These are phyloP conservation scores for Serendipita sp. DNA, from an alignment of 1,284 basidiomycete genomes.

Conservation along the genomic window DNA sequence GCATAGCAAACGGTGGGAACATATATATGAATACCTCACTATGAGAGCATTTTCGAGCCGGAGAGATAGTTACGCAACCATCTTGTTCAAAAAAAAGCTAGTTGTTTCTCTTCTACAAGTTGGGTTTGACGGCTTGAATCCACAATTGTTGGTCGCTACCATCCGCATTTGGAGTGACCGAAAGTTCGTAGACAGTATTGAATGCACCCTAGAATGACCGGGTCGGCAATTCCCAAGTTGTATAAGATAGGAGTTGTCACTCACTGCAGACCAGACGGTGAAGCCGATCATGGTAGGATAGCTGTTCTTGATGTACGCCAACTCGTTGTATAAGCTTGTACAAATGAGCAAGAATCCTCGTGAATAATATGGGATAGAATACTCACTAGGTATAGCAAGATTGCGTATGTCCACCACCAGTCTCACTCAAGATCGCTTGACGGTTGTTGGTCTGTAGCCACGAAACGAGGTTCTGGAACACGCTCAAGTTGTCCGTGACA, in stretches of 20 bases:
- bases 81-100: too few species aligned
- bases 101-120: not conserved
- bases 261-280: slow-evolving; percentile 5
- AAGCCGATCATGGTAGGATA: slow-evolving; percentile 8
- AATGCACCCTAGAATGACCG: slow-evolving; percentile 21
- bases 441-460: slow-evolving; percentile 33
- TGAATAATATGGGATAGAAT: not conserved
- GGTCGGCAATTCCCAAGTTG: not conserved
- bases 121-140: slow-evolving; percentile 6
- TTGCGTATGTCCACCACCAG: slow-evolving; percentile 35
- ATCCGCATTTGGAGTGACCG: slow-evolving; percentile 24
- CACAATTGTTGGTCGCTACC: slow-evolving; percentile 24
- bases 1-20: too few species aligned
- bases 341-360: not conserved
- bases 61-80: too few species aligned
- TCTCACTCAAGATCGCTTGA: slow-evolving; percentile 43
- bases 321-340: slow-evolving; percentile 17
- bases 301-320: slow-evolving; percentile 13
- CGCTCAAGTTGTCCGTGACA: slow-evolving; percentile 31
- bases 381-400: slow-evolving; percentile 26
- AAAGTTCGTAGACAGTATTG: slow-evolving; percentile 25
- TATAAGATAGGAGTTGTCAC: not conserved
- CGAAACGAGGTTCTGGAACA: slow-evolving; percentile 30
- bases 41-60: too few species aligned
- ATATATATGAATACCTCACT: too few species aligned